Base-by-base conservation (phyloP, 108 stramenopile species). In the Epithemia pelagica region DNA sequence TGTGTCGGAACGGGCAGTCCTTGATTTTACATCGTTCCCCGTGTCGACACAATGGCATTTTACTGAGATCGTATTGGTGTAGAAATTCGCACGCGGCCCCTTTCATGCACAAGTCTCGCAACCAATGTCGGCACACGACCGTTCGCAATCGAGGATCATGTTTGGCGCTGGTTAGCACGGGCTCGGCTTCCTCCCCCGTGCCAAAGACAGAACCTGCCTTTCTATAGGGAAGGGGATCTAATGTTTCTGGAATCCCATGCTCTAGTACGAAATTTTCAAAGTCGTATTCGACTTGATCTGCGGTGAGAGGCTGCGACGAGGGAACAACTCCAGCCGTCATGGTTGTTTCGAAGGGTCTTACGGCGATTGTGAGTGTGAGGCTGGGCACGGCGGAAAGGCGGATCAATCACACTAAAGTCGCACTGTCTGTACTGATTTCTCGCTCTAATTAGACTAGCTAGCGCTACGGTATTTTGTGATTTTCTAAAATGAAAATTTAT, bases 81-180 rank as follows among this genome's bases (percentile, higher is more conserved):
- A 96, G 66, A 69, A 95, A 96, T 66, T 95, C 96, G 61, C 96
- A 96, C 8, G 89, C 86, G 27, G 84, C 82, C 5, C 96, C 96
- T 70, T 95, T 96, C 96, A 96, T 96, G 72, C 96, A 96, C 31
- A 96, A 72, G 70, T 93, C 96, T 32, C 92, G 82, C 53, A 96
- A 79, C 96, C 96, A 96, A 69, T 96, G 96, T 52, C 96, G 89
- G 74, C 96, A 96, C 28, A 96, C 96, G 20, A 95, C 90, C 0
- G 91, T 95, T 20, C 94, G 86, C n/a, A 94, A 63, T 21, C 93
- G 83, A n/a, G 93, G 93, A 79, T 94, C 93, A 64, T 90, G 78
- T 68, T 90, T 90, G 68, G 92, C 92, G 60, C 78, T 78, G 20
- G 92, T 93, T 58, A 89, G 62, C 22, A 76, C 62, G 0, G 87